Evolutionary conservation across 1,284 basidiomycete genomes (phyloP), one percentile per base, ranked within the genome.

Genomic region (Tylopilus sp.): DNA sequence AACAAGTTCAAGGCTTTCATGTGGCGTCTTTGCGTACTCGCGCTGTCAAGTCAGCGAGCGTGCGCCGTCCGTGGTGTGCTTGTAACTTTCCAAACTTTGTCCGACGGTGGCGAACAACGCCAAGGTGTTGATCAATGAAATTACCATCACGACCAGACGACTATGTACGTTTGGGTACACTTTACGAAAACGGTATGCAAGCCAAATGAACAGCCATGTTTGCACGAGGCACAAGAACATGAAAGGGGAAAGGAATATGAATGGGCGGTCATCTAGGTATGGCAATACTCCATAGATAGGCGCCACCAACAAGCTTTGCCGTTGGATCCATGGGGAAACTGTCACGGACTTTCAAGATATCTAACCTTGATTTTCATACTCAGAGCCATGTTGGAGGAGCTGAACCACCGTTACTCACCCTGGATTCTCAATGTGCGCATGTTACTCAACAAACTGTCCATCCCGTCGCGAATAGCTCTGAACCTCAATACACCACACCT

Each of bases 401-500:
- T 35, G 11, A 48, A 25, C 19, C 71, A 71, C 19, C 71, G 71
- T n/a, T 35, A 43, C 60, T 59, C 52, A 54, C 61, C 58, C 50
- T n/a, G 4, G 17, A 67, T 56, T 8, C 49, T 50, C 47, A 71
- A 43, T 39, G 48, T 40, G 19, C 19, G 15, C 41, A 69, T 54
- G 24, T 31, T 11, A 2, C 24, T 2, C n/a, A 72, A 32, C 47
- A 71, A 20, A 1, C 8, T 2, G 11, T 77, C 64, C 73, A 82
- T 71, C 1, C 70, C 64, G 4, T 66, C 63, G 46, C 70, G 69
- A 9, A 76, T 76, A 5, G 56, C 61, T 57, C 47, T 68, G 54
- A 81, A 81, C 63, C 64, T 77, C 22, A 64, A 57, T 28, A 83
- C 72, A 0, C 78, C 79, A 60, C 81, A 84, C 14, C 56, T 67